Evolutionary conservation across 768 basidiomycete genomes (phyloP), one percentile per base, ranked within the genome.

Genomic region (Dacryopinax primogenitus): DNA sequence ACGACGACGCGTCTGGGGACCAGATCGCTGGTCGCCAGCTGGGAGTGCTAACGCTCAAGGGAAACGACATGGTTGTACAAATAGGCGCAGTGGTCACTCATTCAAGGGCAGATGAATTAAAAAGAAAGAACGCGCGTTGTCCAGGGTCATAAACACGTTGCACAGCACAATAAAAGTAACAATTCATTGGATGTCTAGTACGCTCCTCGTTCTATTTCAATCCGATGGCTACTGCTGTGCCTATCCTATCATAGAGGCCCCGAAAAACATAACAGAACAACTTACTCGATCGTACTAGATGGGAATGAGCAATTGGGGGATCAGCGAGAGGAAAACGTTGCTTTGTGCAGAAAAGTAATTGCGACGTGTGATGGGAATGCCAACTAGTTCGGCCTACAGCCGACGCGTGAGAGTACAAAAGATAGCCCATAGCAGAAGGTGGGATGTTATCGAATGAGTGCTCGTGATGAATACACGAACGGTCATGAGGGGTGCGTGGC

Each of bases 231-330:
- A 58, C 18, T 30, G 51, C 26, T 28, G 26, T 30, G 18, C 30
- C 9, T 58, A 58, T 58, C 51, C 51, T 58, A 30, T 18, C 51
- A 30, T 58, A 58, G 18, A 44, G 41, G 41, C 51, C 51, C 26
- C 32, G 23, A 58, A 30, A n/a, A 58, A 30, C 51, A 18, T 18
- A 58, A 32, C 26, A 58, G 51, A 58, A 58, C 11, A 58, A 28
- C 26, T 58, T 58, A 58, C 51, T 30, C 51, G 41, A 3, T 18
- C 26, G 51, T 58, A 58, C 51, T 58, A 58, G 51, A 58, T 58
- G 51, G 51, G 51, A 58, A 58, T 58, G 11, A 30, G 51, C 26
- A 58, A 58, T 58, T 58, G 51, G 51, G 51, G 51, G 51, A 58
- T 58, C 51, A 58, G 51, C 51, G 32, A 58, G 51, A 58, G 51